Base-by-base conservation (phyloP, 371 early-diverging fungal species). In the Mortierella sp. region DNA sequence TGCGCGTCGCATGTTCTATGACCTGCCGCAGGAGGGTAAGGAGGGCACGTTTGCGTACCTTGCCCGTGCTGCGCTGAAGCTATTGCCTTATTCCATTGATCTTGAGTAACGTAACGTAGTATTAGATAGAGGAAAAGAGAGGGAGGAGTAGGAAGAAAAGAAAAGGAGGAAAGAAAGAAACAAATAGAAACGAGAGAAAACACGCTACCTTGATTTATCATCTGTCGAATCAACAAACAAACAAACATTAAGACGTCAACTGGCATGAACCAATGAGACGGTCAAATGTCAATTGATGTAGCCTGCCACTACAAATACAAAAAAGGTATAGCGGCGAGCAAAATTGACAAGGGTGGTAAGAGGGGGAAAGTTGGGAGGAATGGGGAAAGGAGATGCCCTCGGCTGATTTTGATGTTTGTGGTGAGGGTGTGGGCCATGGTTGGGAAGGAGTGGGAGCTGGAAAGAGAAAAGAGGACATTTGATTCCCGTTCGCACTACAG, bases 1-100 rank as follows among this genome's bases (percentile, higher is more conserved):
- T 64, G 95, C 94, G 7, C 87, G 92, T 31, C 85, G 91, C 11
- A 78, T 95, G 80, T 96, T 96, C 80, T 96, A 92, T 85, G 96
- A 96, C 85, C 76, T 96, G 74, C 93, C 93, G 4, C 90, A 91
- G 44, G 92, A 94, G 39, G 93, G 90, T 5, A 81, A 82, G 39
- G 92, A 92, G 50, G 93, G 94, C 24, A 94, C 95, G 13, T 89
- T 91, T 77, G 75, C 87, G n/a, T 95, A 92, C 78, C 88, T 95
- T 45, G 90, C 91, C 8, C 76, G 77, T 5, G 79, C 84, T 40
- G 74, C 72, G n/a, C 70, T 83, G 13, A 78, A 79, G 64, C 50
- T 79, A 58, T 39, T 83, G 22, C 76, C 79, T 1, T 83, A 82
- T 52, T 82, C 83, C 37, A 82, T 82, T 63, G 83, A 82, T 53